Base-by-base conservation (phyloP, 257 asterid genomes). In the Fraxinus anomala region DNA sequence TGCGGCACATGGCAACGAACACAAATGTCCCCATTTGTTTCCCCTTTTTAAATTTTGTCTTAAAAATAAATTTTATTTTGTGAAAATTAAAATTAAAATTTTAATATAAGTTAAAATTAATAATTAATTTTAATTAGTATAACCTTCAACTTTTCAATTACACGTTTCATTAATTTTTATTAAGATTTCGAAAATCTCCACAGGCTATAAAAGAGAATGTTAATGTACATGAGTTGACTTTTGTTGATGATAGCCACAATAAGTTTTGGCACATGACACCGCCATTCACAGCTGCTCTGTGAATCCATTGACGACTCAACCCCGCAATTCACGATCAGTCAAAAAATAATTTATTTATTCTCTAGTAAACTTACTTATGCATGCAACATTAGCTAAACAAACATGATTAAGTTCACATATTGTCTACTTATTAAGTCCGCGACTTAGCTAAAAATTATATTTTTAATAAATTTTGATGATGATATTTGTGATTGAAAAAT, bases 1-100 rank as follows among this genome's bases (percentile, higher is more conserved):
- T 69, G 0, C 4, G 19, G 86, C 91, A 86, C 91, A 84, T 86
- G 91, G 82, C 83, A 82, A 63, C 76, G 56, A 59, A 67, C 75
- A 16, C 83, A 24, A 30, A 65, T 82, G 85, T 86, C 86, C 85
- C 77, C 78, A 80, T 70, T 85, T 59, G 61, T 80, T 74, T 10
- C 71, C 65, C 2, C 28, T 80, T 26, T 39, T 56, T 56, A 2
- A 61, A 36, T 65, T 47, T 42, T n/a, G 26, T 21, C 73, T 16
- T n/a, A 1, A 10, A 4, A 19, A 61, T 23, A 61, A 61, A 61
- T 0, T 6, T 71, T 3, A 9, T 3, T 21, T 79, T 70, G 37
- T 31, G 6, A 34, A 40, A 65, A 79, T 73, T 71, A 30, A 30
- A 30, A 30, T 30, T 30, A 31, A 31, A 31, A 31, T 31, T 31